Evolutionary conservation across 495 filamentous ascomycete species (phyloP).

Genomic region (Podospora didyma): DNA sequence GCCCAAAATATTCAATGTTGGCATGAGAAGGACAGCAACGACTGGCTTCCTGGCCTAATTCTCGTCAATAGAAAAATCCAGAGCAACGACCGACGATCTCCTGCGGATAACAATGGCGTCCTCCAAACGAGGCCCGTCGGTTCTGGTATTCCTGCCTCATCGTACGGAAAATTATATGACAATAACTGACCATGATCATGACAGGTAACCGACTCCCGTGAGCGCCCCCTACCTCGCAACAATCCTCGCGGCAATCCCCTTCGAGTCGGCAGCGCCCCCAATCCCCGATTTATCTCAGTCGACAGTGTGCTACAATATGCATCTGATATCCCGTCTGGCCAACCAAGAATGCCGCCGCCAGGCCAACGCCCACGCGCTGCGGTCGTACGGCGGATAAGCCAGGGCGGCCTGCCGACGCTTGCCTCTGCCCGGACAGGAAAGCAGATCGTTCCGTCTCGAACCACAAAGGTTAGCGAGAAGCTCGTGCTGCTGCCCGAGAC

Average conservation of each 20-base stretch:
- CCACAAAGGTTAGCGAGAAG: slow-evolving; percentile 91
- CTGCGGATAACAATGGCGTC: slow-evolving; percentile 20
- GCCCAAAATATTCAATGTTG: not conserved
- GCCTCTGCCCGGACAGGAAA: slow-evolving; percentile 50
- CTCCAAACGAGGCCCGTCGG: slow-evolving; percentile 32
- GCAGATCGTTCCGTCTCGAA: slow-evolving; percentile 79
- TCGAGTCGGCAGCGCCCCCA: slow-evolving; percentile 28
- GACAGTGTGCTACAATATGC: slow-evolving; percentile 93
- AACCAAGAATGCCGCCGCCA: slow-evolving; percentile 75
- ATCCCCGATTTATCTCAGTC: slow-evolving; percentile 84
- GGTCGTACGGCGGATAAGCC: slow-evolving; percentile 38
- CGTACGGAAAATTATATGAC: not conserved
- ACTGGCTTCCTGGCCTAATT: not conserved
- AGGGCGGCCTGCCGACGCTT: slow-evolving; percentile 33
- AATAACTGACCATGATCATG: not conserved
- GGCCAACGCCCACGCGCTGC: slow-evolving; percentile 51
- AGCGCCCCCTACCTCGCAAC: slow-evolving; percentile 22
- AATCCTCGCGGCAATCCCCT: slow-evolving; percentile 13
- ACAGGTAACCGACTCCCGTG: slow-evolving; percentile 36
- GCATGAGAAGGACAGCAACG: not conserved
- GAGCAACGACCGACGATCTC: not conserved
- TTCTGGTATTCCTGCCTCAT: slow-evolving; percentile 23
- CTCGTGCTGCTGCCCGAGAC: slow-evolving; percentile 92
- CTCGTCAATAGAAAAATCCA: not conserved
- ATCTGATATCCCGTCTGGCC: slow-evolving; percentile 92